A percentile compares a stretch with the other conserved stretches of the same genome.
Conservation (phyloP, 257 asterid genomes). For the Prunella vulgaris region DNA sequence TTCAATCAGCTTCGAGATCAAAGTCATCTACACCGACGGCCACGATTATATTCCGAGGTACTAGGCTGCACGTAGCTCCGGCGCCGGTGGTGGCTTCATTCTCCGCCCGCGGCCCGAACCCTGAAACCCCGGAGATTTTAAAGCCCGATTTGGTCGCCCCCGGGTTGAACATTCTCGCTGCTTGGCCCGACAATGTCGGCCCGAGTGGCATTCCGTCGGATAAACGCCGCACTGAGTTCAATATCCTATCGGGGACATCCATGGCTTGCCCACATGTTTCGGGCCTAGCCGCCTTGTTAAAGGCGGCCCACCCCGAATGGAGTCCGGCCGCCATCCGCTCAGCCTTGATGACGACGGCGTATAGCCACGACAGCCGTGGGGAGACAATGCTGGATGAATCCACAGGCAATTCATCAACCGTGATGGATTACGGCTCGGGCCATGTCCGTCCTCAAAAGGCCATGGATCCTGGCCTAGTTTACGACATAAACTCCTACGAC, state of each 20-base stretch:
- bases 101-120: slow-evolving; percentile 87
- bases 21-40: slow-evolving; percentile 39
- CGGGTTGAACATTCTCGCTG: slow-evolving; percentile 83
- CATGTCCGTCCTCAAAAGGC: slow-evolving; percentile 88
- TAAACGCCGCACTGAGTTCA: slow-evolving; percentile 65
- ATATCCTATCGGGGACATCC: slow-evolving; percentile 78
- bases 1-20: slow-evolving; percentile 32
- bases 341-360: slow-evolving; percentile 88
- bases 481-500: slow-evolving; percentile 59
- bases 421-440: slow-evolving; percentile 86
- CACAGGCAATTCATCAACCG: slow-evolving; percentile 65
- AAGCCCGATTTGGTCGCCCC: slow-evolving; percentile 93
- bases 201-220: slow-evolving; percentile 71
- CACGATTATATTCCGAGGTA: slow-evolving; percentile 60
- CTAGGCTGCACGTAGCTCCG: slow-evolving; percentile 60
- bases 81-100: slow-evolving; percentile 88
- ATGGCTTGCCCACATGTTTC: slow-evolving; percentile 96
- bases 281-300: slow-evolving; percentile 72
- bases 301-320: slow-evolving; percentile 95
- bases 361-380: slow-evolving; percentile 62
- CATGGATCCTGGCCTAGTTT: slow-evolving; percentile 81
- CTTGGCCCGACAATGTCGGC: slow-evolving; percentile 75
- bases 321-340: slow-evolving; percentile 87
- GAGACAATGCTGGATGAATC: slow-evolving; percentile 68
- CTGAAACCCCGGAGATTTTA: slow-evolving; percentile 69